Conservation (phyloP, 164 flowering plant genomes). For the Dillenia suffruticosa region DNA sequence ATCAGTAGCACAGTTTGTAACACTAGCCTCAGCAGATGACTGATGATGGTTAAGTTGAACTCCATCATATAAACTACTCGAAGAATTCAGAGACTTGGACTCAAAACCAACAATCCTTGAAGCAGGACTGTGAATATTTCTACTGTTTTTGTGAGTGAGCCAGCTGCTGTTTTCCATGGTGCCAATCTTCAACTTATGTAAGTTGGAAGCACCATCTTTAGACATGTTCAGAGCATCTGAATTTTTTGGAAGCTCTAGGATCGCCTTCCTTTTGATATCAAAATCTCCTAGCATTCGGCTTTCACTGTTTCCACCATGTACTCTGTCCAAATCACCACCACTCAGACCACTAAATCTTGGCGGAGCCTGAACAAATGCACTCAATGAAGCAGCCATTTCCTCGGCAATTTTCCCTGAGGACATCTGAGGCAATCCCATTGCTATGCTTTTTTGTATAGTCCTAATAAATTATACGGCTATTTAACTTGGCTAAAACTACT, state of each 20-base stretch:
- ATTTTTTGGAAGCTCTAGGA: slow-evolving; percentile 26
- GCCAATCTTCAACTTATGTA: slow-evolving; percentile 27
- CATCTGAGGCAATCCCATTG: slow-evolving; percentile 77
- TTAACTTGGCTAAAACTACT: no score
- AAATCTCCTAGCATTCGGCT: slow-evolving; percentile 15
- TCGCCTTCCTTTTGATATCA: slow-evolving; percentile 32
- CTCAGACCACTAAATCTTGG: slow-evolving; percentile 27
- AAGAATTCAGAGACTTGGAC: slow-evolving; percentile 24
- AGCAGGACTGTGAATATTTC: slow-evolving; percentile 40
- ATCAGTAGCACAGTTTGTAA: slow-evolving; percentile 23
- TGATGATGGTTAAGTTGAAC: slow-evolving; percentile 7
- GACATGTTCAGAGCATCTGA: slow-evolving; percentile 17
- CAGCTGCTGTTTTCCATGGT: slow-evolving; percentile 23
- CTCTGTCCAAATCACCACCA: slow-evolving; percentile 44
- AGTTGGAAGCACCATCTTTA: slow-evolving; percentile 26
- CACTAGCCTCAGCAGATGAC: slow-evolving; percentile 16
- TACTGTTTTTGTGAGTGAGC: slow-evolving; percentile 25
- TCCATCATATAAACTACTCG: slow-evolving; percentile 14
- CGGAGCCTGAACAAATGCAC: slow-evolving; percentile 31
- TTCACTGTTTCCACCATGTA: slow-evolving; percentile 16
- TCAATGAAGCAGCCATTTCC: slow-evolving; percentile 35
- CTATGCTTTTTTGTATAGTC: slow-evolving; percentile 1
- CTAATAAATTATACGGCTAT: no score
- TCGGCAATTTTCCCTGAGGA: slow-evolving; percentile 34
- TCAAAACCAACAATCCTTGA: slow-evolving; percentile 78